These are phyloP conservation scores for Thelephora terrestris DNA, from an alignment of 1,284 basidiomycete genomes.

Conservation along the genomic window DNA sequence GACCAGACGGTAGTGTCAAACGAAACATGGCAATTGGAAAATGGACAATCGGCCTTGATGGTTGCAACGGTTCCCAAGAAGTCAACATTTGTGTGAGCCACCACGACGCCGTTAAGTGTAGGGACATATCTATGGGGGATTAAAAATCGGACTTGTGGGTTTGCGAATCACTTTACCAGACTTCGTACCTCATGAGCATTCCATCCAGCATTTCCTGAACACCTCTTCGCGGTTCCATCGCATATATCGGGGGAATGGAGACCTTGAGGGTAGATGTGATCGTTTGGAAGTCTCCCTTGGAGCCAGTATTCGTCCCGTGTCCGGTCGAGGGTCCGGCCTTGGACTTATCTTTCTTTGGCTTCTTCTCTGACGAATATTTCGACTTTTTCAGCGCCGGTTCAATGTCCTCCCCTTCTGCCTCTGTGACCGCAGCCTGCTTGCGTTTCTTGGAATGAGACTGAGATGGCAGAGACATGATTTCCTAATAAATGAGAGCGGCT, in stretches of 20 bases:
- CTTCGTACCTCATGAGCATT: slow-evolving; percentile 82
- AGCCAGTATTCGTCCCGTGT: neutral
- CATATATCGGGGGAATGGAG: slow-evolving; percentile 79
- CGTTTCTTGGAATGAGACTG: slow-evolving; percentile 38
- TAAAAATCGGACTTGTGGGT: neutral
- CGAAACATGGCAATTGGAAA: slow-evolving; percentile 62
- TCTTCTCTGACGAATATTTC: slow-evolving; percentile 16
- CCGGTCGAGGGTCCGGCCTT: slow-evolving; percentile 8
- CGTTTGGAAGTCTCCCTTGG: slow-evolving; percentile 49
- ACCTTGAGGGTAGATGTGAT: slow-evolving; percentile 59
- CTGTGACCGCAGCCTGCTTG: slow-evolving; percentile 30
- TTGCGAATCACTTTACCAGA: neutral
- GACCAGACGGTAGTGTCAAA: slow-evolving; percentile 90
- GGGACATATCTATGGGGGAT: slow-evolving; percentile 70
- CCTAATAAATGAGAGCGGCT: neutral
- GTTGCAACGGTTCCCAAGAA: slow-evolving; percentile 63
- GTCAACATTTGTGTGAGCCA: slow-evolving; percentile 72
- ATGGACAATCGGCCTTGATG: slow-evolving; percentile 83
- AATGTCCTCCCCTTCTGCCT: slow-evolving; percentile 13
- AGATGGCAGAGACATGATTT: slow-evolving; percentile 17
- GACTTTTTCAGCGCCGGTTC: slow-evolving; percentile 21
- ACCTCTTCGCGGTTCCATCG: slow-evolving; percentile 58
- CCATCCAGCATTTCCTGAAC: slow-evolving; percentile 85
- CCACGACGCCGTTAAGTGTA: slow-evolving; percentile 77
- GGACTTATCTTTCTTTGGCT: slow-evolving; percentile 20